phyloP scores from a whole-genome alignment of 1,284 basidiomycete species.

The Pholiota adiposa region DNA sequence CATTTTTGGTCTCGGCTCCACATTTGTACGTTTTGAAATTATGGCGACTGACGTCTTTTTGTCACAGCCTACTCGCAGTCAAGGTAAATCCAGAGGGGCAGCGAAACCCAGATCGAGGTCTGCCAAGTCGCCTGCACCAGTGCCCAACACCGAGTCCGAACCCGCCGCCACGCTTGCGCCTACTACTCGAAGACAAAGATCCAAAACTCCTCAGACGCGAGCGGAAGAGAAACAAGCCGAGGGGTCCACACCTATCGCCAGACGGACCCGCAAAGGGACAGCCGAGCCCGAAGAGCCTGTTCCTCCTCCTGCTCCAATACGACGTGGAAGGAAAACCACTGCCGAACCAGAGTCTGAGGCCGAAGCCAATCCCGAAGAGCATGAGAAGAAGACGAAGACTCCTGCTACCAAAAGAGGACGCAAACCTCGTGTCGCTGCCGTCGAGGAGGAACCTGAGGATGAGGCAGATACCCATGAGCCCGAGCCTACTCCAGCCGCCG shows the following conservation, averaged over 20 bases:
- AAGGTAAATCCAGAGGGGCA: constrained; percentile 4
- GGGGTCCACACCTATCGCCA: constrained; percentile 14
- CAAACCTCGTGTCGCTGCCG: constrained; percentile 20
- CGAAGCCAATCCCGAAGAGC: constrained; percentile 13
- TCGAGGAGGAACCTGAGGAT: constrained; percentile 18
- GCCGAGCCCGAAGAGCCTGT: constrained; percentile 19
- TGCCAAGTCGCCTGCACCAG: constrained; percentile 16
- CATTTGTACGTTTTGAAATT: too few relatives aligned
- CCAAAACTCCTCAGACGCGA: constrained; percentile 24
- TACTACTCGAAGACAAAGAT: constrained; percentile 19
- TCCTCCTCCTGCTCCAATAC: constrained; percentile 15
- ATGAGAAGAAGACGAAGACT: constrained; percentile 16
- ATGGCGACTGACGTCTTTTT: neutral
- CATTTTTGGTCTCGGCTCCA: too few relatives aligned
- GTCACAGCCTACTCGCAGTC: neutral
- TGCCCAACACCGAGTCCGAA: neutral
- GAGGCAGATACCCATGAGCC: constrained; percentile 5
- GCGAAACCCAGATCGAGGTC: constrained; percentile 17
- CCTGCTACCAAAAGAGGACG: constrained; percentile 23
- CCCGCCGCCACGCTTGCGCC: constrained; percentile 2
- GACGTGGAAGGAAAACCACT: constrained; percentile 29
- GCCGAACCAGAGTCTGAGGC: constrained; percentile 23
- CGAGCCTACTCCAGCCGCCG: constrained; percentile 17
- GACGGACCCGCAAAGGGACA: constrained; percentile 18
- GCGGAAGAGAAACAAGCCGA: constrained; percentile 13